Percentiles rank a stretch among this genome's conserved stretches.
phyloP scores from a whole-genome alignment of 2,329 filamentous ascomycete genomes.

The Penicillium sumatraense region DNA sequence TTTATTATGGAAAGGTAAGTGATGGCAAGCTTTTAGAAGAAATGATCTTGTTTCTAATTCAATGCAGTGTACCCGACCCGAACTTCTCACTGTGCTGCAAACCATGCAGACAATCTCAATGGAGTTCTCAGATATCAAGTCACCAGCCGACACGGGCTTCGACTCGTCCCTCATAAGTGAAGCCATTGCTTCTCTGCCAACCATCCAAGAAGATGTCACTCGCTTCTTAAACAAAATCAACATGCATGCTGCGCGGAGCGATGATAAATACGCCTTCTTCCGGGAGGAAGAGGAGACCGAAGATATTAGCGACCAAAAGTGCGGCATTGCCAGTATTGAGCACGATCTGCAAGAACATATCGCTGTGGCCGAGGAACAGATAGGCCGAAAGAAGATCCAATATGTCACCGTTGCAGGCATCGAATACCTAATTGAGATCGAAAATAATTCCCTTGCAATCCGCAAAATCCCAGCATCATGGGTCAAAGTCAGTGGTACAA shows the following conservation, averaged over 20 bases:
- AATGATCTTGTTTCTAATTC: constrained; percentile 20
- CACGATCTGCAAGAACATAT: constrained; percentile 83
- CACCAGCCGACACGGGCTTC: constrained; percentile 72
- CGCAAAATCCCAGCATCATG: constrained; percentile 92
- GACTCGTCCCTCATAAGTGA: constrained; percentile 69
- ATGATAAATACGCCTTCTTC: constrained; percentile 96
- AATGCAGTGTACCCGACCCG: constrained; percentile 74
- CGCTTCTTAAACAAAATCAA: constrained; percentile 85
- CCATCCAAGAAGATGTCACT: constrained; percentile 73
- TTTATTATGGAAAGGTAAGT: constrained; percentile 85
- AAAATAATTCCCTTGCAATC: constrained; percentile 71
- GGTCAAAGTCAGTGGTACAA: constrained; percentile 93
- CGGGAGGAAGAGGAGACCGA: constrained; percentile 85
- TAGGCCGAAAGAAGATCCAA: constrained; percentile 73
- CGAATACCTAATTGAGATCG: constrained; percentile 91
- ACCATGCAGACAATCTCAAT: constrained; percentile 79
- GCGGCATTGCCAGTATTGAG: constrained; percentile 90
- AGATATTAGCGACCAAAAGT: constrained; percentile 83
- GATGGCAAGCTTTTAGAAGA: neutral
- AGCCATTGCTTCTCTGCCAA: constrained; percentile 75
- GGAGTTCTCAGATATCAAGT: constrained; percentile 72
- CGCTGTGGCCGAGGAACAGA: constrained; percentile 68
- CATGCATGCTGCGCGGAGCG: constrained; percentile 74
- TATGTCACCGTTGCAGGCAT: constrained; percentile 89
- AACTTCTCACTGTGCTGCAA: constrained; percentile 83